phyloP scores from a whole-genome alignment of 2,329 filamentous ascomycete species.

The Alternaria dauci region DNA sequence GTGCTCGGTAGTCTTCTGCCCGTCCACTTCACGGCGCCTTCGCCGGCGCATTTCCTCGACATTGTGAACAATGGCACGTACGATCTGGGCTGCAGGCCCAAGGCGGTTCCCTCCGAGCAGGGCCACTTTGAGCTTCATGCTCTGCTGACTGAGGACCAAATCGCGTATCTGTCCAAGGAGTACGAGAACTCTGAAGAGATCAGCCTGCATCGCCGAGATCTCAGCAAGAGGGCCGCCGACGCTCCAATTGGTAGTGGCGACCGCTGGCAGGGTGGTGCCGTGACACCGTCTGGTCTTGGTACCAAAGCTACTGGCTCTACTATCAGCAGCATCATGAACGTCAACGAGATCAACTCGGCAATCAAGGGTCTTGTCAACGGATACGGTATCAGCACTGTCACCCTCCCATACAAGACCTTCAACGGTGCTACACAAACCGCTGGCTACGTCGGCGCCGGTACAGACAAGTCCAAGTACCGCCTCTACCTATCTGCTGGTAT shows the following conservation, averaged over 20 bases:
- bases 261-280: slow-evolving; percentile 53
- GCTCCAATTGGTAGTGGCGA: slow-evolving; percentile 51
- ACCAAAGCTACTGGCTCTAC: slow-evolving; percentile 48
- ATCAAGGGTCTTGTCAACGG: slow-evolving; percentile 54
- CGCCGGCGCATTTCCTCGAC: slow-evolving; percentile 40
- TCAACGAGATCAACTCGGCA: slow-evolving; percentile 57
- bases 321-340: slow-evolving; percentile 57
- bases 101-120: slow-evolving; percentile 41
- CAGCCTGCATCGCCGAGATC: slow-evolving; percentile 29
- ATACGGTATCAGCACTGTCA: slow-evolving; percentile 55
- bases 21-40: slow-evolving; percentile 44
- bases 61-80: slow-evolving; percentile 48
- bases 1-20: slow-evolving; percentile 42
- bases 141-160: slow-evolving; percentile 45
- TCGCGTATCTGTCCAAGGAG: slow-evolving; percentile 40
- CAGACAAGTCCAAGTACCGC: slow-evolving; percentile 53
- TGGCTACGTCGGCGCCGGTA: slow-evolving; percentile 57
- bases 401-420: slow-evolving; percentile 56
- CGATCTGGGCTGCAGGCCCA: slow-evolving; percentile 47
- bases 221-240: slow-evolving; percentile 41
- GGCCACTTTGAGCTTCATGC: slow-evolving; percentile 45
- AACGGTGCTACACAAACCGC: slow-evolving; percentile 54
- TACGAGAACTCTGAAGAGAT: slow-evolving; percentile 33
- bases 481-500: slow-evolving; percentile 64
- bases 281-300: slow-evolving; percentile 55